Base-by-base conservation (phyloP, 805 yeast species). In the Barnettozyma vustinii region DNA sequence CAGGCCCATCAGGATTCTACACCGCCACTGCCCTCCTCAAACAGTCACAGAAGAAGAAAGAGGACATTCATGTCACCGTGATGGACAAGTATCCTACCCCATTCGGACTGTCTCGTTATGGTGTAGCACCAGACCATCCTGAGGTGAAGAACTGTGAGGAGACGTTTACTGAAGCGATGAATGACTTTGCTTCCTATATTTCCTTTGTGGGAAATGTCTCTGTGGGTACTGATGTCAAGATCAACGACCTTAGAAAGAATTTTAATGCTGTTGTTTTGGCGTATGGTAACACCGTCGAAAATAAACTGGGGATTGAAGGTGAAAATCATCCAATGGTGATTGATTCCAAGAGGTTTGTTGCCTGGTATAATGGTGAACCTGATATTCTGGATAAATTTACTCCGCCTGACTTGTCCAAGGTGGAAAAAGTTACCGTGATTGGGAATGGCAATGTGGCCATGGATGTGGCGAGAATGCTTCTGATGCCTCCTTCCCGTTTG, bases 81-180 rank as follows among this genome's bases (percentile, higher is more conserved):
- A 90, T 82, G 70, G 99, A 94, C 60, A 76, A 80, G 53, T 69
- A 83, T 23, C 96, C 97, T 0, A 83, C 90, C 7, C 99, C 99
- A 0, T 92, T 77, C 69, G 99, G 99, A 0, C 73, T 94, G 32
- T 82, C 91, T 39, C 69, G 99, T 33, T 91, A 79, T 62, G 99
- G 99, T 1, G 98, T 94, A n/a, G 97, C 99, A 0, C 99, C 99
- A 2, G 99, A 94, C 67, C 97, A 94, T 66, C 96, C 97, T 0
- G 98, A 94, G 60, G 98, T 94, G 30, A 92, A 91, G 64, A 82
- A 82, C 51, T 86, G 94, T 58, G 76, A 73, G 45, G 72, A 85
- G 18, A 82, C 90, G 46, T 84, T 94, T 61, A 76, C 74, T 9
- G 81, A 70, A 5, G 18, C 32, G 4, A 47, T 50, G 20, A 25